A percentile compares a stretch with the other conserved stretches of the same genome.
Evolutionary conservation across 2,329 filamentous ascomycete genomes (phyloP).

Genomic region (Cordyceps farinosa): DNA sequence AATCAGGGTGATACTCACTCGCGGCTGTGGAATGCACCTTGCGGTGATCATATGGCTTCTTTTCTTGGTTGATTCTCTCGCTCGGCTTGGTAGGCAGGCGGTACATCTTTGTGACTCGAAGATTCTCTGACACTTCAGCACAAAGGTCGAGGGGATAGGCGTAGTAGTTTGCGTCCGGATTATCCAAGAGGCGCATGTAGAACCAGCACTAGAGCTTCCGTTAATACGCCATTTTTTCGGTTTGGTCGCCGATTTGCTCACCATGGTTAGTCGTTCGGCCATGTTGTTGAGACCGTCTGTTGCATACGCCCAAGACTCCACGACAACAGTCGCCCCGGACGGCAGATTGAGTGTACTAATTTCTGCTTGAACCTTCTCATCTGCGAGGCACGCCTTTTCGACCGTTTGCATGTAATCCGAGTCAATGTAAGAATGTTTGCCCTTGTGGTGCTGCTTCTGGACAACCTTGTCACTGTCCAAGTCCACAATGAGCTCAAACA

Average conservation of each 20-base stretch:
- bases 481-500: slow-evolving; percentile 31
- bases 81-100: slow-evolving; percentile 39
- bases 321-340: slow-evolving; percentile 39
- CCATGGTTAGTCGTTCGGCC: slow-evolving; percentile 46
- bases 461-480: slow-evolving; percentile 24
- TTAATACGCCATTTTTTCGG: not conserved
- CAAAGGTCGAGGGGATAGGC: slow-evolving; percentile 52
- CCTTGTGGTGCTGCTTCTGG: slow-evolving; percentile 32
- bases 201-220: slow-evolving; percentile 32
- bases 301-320: slow-evolving; percentile 55
- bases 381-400: slow-evolving; percentile 44
- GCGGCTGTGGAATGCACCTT: slow-evolving; percentile 34
- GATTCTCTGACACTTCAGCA: slow-evolving; percentile 44
- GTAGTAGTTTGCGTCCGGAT: slow-evolving; percentile 51
- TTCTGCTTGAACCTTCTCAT: slow-evolving; percentile 40
- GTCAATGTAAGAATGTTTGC: slow-evolving; percentile 46
- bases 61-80: slow-evolving; percentile 31
- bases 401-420: slow-evolving; percentile 45
- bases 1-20: slow-evolving; percentile 43
- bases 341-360: slow-evolving; percentile 43
- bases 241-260: slow-evolving; percentile 22
- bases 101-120: slow-evolving; percentile 45
- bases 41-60: slow-evolving; percentile 37
- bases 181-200: slow-evolving; percentile 34
- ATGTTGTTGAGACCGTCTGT: slow-evolving; percentile 52